Conservation (phyloP, 345 rosid species). For the Salix brachista region DNA sequence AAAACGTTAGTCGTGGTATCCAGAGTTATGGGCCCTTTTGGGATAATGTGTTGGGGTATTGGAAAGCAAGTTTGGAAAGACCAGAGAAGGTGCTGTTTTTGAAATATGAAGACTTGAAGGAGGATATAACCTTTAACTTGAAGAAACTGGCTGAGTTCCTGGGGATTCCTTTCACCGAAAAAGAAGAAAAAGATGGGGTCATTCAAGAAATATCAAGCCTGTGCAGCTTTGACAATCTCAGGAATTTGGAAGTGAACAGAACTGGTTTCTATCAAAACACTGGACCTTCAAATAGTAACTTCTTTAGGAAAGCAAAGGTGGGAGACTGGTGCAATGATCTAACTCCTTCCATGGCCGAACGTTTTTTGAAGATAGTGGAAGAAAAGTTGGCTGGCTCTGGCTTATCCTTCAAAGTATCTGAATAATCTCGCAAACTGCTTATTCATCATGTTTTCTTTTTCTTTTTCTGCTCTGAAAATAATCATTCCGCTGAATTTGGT, state of each 20-base stretch:
- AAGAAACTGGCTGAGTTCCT: slow-evolving; percentile 19
- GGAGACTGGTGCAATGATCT: slow-evolving; percentile 18
- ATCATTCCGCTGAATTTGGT: no score
- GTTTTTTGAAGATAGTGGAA: no score
- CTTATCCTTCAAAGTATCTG: background rate
- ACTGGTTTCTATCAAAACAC: background rate
- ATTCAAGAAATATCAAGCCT: slow-evolving; percentile 9
- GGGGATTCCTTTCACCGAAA: slow-evolving; percentile 4
- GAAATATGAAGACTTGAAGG: slow-evolving; percentile 37
- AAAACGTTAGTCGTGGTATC: slow-evolving; percentile 20
- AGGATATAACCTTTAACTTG: slow-evolving; percentile 11
- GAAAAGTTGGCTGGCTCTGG: background rate
- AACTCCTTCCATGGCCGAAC: no score
- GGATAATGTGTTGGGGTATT: slow-evolving; percentile 32
- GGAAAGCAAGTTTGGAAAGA: slow-evolving; percentile 25
- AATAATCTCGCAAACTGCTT: no score
- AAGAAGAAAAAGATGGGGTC: slow-evolving; percentile 9
- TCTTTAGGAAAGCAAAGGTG: slow-evolving; percentile 17
- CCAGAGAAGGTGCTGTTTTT: slow-evolving; percentile 27
- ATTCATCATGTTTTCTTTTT: no score
- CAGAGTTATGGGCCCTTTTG: slow-evolving; percentile 36
- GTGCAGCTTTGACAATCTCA: slow-evolving; percentile 19
- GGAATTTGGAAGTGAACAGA: slow-evolving; percentile 5
- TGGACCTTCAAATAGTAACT: background rate
- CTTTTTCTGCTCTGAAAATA: no score